Conservation (phyloP, 805 yeast genomes). For the Suhomyces vadensis region DNA sequence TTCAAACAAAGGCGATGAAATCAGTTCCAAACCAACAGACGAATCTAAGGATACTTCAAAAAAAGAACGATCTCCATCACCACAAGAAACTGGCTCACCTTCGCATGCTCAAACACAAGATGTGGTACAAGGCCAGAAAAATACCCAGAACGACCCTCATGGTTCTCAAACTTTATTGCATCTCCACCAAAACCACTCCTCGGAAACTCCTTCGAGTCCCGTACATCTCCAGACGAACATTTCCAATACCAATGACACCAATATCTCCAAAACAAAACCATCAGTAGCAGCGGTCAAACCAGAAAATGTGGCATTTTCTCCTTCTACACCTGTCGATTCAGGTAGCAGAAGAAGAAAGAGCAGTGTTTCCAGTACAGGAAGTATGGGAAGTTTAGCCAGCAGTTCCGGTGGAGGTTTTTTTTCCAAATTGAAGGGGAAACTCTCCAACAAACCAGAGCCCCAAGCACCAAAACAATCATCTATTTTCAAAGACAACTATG, state of each 20-base stretch:
- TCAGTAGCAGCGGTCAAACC: constrained; percentile 30
- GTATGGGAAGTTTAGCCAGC: constrained; percentile 18
- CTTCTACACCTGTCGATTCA: constrained; percentile 4
- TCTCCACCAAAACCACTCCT: not conserved
- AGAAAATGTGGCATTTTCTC: constrained; percentile 15
- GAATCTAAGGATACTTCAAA: constrained; percentile 8
- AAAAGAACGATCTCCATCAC: too few relatives aligned
- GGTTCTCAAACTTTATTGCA: too few relatives aligned
- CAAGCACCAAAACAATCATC: constrained; percentile 6
- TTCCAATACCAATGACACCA: constrained; percentile 35
- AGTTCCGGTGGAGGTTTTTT: constrained; percentile 29
- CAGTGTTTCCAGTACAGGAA: constrained; percentile 21
- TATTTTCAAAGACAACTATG: constrained; percentile 21
- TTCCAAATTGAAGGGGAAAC: constrained; percentile 37
- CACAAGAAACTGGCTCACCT: too few relatives aligned
- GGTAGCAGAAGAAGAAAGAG: constrained; percentile 15
- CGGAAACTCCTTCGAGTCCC: not conserved
- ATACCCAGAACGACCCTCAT: not conserved
- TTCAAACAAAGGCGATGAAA: constrained; percentile 15
- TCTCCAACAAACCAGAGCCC: constrained; percentile 6
- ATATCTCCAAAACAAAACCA: constrained; percentile 33
- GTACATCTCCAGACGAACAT: constrained; percentile 25
- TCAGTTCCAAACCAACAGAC: constrained; percentile 34
- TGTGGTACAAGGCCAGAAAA: not conserved
- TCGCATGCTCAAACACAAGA: too few relatives aligned